Conservation (phyloP, 345 rosid genomes). For the Murraya koenigii region DNA sequence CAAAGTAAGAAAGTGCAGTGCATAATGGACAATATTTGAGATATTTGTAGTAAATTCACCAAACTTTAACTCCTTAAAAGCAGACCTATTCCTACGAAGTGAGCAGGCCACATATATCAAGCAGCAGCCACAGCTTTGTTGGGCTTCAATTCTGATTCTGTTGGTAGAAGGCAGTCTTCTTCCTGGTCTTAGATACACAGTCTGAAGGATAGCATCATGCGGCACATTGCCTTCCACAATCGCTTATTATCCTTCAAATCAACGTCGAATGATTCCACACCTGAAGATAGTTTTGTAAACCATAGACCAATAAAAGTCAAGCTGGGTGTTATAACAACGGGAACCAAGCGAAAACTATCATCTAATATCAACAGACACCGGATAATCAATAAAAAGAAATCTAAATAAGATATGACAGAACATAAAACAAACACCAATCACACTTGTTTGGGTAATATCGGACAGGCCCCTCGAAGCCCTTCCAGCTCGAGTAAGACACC, state of each 20-base stretch:
- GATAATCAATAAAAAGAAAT: neutral
- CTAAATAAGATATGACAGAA: neutral
- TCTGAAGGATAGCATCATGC: slow-evolving; percentile 71
- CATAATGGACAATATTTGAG: neutral
- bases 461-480: too few relatives aligned
- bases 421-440: too few relatives aligned
- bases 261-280: slow-evolving; percentile 72
- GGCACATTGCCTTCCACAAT: slow-evolving; percentile 75
- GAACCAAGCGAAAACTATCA: neutral
- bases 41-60: neutral
- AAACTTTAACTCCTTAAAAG: neutral
- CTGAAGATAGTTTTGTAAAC: slow-evolving; percentile 26
- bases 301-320: neutral
- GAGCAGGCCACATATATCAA: slow-evolving; percentile 4
- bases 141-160: slow-evolving; percentile 30
- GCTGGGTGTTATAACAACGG: neutral
- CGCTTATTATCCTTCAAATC: slow-evolving; percentile 76
- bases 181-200: slow-evolving; percentile 70
- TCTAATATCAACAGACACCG: neutral
- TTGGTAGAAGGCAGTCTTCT: slow-evolving; percentile 62
- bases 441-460: too few relatives aligned
- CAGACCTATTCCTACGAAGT: neutral
- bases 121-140: slow-evolving; percentile 36
- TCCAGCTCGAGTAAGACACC: too few relatives aligned
- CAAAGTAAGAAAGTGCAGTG: neutral